Percentiles rank a stretch among this genome's conserved stretches.
phyloP scores from a whole-genome alignment of 768 basidiomycete species.

The Cystobasidium onofrii region DNA sequence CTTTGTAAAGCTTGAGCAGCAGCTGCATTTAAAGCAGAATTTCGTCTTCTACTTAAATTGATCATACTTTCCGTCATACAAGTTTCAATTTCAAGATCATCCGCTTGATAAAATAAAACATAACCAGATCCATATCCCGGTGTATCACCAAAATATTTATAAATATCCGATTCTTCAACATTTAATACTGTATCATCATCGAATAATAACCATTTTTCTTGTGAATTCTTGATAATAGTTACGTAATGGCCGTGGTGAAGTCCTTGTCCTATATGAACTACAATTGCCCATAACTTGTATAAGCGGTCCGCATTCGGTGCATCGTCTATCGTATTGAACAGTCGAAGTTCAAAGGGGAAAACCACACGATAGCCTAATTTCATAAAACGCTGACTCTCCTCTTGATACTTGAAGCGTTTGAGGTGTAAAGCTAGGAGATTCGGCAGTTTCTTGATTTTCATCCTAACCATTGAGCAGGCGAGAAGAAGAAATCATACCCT shows the following conservation, averaged over 20 bases:
- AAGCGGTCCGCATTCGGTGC: conserved; percentile 80
- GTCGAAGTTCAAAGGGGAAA: conserved; percentile 84
- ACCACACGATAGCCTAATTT: conserved; percentile 95
- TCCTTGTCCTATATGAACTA: conserved; percentile 99
- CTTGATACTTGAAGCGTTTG: conserved; percentile 98
- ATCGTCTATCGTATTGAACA: conserved; percentile 96
- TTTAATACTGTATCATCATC: conserved; percentile 89
- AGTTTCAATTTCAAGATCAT: conserved; percentile 65
- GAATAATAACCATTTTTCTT: conserved; percentile 70
- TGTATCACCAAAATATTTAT: conserved; percentile 83
- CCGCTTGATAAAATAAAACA: conserved; percentile 92
- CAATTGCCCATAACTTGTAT: conserved; percentile 90
- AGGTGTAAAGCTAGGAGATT: conserved; percentile 91
- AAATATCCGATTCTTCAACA: conserved; percentile 80
- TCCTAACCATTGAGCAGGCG: conserved; percentile 51
- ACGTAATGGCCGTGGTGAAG: conserved; percentile 99
- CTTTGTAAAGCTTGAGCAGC: neutral
- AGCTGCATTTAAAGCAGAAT: neutral
- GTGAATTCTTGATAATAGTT: conserved; percentile 76
- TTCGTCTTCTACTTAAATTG: neutral
- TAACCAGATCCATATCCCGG: conserved; percentile 74
- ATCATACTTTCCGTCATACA: conserved; percentile 45
- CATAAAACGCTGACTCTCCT: conserved; percentile 78
- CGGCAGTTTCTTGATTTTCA: conserved; percentile 97
- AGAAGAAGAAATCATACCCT: too few relatives aligned